Base-by-base conservation (phyloP, 495 filamentous ascomycete genomes). In the Cercophora sp. region DNA sequence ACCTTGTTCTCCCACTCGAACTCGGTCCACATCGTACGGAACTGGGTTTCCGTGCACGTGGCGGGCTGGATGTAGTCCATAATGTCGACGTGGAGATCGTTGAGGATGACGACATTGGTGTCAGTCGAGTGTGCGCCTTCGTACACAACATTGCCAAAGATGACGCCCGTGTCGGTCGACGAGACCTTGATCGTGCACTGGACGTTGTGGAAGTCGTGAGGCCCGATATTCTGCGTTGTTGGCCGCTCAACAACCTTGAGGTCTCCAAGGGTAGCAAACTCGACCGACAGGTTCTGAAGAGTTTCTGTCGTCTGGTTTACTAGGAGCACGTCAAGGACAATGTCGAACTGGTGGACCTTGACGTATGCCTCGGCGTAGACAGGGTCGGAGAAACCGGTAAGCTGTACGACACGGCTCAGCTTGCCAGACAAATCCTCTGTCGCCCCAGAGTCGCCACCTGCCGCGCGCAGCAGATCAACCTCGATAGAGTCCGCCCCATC, bases 1-100 rank as follows among this genome's bases (percentile, higher is more conserved):
- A 99, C 93, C 81, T 99, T 99, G 77, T 99, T 99, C 78, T 99
- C 94, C 94, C 94, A 99, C 70, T 99, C 94, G 56, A 99, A 99
- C 63, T 99, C 94, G 26, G 94, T 97, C 94, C 94, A 99, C 94
- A 99, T 99, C 19, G 90, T 95, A 29, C 94, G 82, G 84, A 99
- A 99, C 64, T 97, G 90, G 27, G 92, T 96, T 77, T 99, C 94
- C 11, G 88, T 91, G 77, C 94, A 99, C 35, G 89, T 80, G 10
- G 93, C 94, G 6, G 94, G 94, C 62, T 97, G 91, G 60, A 99
- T 99, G 72, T 99, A 99, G 71, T 99, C 94, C 94, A 99, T 99
- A 62, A 99, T 97, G 66, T 99, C 94, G 54, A 96, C 93, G 67
- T 97, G 94, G 26, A 99, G 85, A 67, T 99, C 94, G 69, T 97